Percentiles rank a stretch among this genome's conserved stretches.
Conservation (phyloP, 805 yeast species). For the Spathaspora arborariae region DNA sequence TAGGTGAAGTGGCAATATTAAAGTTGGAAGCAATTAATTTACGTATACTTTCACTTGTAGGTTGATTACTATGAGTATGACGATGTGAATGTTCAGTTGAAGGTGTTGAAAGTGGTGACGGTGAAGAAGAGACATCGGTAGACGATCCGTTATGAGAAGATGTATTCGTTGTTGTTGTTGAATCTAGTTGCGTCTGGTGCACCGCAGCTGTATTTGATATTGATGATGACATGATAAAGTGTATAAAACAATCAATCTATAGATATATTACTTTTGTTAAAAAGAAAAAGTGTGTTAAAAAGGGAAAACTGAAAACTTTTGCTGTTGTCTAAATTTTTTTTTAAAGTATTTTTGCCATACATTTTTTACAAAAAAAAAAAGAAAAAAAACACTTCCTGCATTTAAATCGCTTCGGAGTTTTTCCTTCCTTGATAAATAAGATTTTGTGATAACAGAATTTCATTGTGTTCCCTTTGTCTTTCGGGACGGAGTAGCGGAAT, state of each 20-base stretch:
- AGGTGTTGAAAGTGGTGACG: neutral
- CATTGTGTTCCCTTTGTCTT: neutral
- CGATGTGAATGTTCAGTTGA: neutral
- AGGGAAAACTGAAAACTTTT: neutral
- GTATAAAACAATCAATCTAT: neutral
- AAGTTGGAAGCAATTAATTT: constrained; percentile 8
- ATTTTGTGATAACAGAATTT: neutral
- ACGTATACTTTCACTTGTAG: constrained; percentile 8
- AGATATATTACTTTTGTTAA: neutral
- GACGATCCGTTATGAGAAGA: too few relatives aligned
- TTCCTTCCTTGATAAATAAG: neutral
- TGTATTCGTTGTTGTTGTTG: neutral
- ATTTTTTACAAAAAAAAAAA: neutral
- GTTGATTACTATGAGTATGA: constrained; percentile 1
- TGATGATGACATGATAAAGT: neutral
- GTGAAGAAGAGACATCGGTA: neutral
- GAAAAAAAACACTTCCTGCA: neutral
- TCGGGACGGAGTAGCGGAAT: neutral
- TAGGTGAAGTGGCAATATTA: neutral
- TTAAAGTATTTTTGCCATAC: neutral
- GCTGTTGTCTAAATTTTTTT: neutral
- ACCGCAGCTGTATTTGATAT: neutral
- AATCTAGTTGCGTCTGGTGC: neutral
- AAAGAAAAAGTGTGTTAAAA: neutral
- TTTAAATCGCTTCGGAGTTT: neutral